Evolutionary conservation across 192 early-diverging fungal species (phyloP).

Genomic region (Coemansia sp.): DNA sequence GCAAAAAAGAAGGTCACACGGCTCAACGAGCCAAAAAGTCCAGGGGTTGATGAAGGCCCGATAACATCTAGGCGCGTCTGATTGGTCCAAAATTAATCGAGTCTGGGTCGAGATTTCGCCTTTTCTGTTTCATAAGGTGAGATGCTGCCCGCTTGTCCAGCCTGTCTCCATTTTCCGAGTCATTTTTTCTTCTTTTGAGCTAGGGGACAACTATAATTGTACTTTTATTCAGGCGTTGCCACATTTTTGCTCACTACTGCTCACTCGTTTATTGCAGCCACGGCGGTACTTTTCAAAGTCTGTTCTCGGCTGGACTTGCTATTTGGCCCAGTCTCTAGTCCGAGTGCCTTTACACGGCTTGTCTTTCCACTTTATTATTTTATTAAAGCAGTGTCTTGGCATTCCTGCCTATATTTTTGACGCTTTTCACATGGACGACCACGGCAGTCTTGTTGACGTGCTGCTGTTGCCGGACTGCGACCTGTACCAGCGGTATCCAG

Average conservation of each 20-base stretch:
- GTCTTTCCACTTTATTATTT: slow-evolving; percentile 1
- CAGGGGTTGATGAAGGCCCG: slow-evolving; percentile 1
- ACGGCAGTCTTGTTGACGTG: slow-evolving; percentile 43
- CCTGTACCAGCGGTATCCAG: slow-evolving; percentile 53
- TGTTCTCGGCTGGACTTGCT: slow-evolving; percentile 2
- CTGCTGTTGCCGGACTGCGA: slow-evolving; percentile 47
- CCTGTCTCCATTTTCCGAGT: not conserved
- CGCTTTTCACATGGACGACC: slow-evolving; percentile 34
- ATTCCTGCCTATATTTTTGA: slow-evolving; percentile 1
- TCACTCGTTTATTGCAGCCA: not conserved
- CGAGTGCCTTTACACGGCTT: not conserved
- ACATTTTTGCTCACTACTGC: slow-evolving; percentile 3
- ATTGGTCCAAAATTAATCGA: slow-evolving; percentile 11
- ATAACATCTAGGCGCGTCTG: not conserved
- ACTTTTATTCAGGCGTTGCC: slow-evolving; percentile 3
- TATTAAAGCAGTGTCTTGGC: not conserved
- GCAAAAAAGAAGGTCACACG: slow-evolving; percentile 3
- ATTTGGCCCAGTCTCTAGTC: not conserved
- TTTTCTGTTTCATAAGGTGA: not conserved
- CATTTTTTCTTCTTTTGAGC: not conserved
- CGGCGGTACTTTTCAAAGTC: not conserved
- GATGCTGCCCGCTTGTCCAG: not conserved
- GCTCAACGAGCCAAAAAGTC: not conserved
- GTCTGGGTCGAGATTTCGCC: not conserved
- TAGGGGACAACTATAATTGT: not conserved